Base-by-base conservation (phyloP, 129 eudicot species). In the Escallonia rubra region DNA sequence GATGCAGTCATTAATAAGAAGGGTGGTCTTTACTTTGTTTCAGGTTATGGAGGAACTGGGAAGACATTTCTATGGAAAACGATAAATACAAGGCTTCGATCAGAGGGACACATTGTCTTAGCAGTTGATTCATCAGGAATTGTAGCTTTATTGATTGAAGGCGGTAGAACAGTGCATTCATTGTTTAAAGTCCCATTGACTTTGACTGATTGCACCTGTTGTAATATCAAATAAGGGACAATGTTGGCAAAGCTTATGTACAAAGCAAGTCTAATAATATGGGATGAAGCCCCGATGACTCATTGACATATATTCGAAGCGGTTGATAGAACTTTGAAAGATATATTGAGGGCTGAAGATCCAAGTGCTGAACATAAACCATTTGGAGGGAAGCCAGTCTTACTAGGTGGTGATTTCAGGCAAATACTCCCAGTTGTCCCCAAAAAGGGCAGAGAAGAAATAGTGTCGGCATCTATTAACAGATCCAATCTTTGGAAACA, bases 331-430 rank as follows among this genome's bases (percentile, higher is more conserved):
- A 67, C 7, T 13, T 16, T 67, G 38, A 52, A 48, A 43, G 61
- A 67, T 67, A 49, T 13, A 7, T 13, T 54, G 10, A 6, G 62
- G 3, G 14, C 6, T 41, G 4, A 8, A 8, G 57, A 4, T 5
- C 4, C 10, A 7, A 8, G 3, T 52, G 12, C 4, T 10, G n/a
- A 52, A 40, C 23, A 67, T 0, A 4, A 34, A 39, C 60, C 72
- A 34, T 67, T 67, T 67, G 72, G 61, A 7, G 61, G 72, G n/a
- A 67, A 52, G 39, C 12, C 55, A 7, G 48, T 67, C 3, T 43
- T 67, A 9, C 53, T 52, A 8, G 72, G 61, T 3, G 72, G 72
- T 9, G 72, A 67, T 16, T 67, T 67, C 34, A 11, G 61, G 5
- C 62, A 67, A 40, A 67, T 67, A 2, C 39, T 67, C 6, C 62